Evolutionary conservation across 495 filamentous ascomycete species (phyloP).

Genomic region (Aspergillus sclerotioniger): DNA sequence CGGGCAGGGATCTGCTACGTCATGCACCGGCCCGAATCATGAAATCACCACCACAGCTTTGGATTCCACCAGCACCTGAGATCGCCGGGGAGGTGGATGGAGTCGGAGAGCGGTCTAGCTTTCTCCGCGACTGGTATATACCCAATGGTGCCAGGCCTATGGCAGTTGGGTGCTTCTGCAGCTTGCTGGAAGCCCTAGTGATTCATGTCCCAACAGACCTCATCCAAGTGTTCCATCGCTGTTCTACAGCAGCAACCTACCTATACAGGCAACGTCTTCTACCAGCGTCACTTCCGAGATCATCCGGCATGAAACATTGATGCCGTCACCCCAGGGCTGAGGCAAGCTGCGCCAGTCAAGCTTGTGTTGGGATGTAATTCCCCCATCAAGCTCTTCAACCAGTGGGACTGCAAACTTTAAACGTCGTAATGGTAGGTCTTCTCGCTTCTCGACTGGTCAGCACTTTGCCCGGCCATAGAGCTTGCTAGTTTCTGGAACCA

Average conservation of each 20-base stretch:
- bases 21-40: constrained; percentile 30
- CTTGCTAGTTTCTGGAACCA: no score
- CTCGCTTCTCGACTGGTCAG: neutral
- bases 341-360: neutral
- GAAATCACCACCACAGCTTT: constrained; percentile 18
- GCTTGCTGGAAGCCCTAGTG: neutral
- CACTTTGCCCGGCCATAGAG: no score
- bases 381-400: neutral
- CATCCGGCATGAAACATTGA: constrained; percentile 20
- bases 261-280: constrained; percentile 3
- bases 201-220: neutral
- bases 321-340: constrained; percentile 15
- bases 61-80: neutral
- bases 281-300: constrained; percentile 10
- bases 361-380: neutral
- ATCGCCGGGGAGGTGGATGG: neutral
- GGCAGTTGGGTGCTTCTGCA: neutral
- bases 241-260: neutral
- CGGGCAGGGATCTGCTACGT: constrained; percentile 29
- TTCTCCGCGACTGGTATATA: neutral
- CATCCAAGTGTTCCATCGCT: neutral
- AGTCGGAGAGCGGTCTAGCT: no score
- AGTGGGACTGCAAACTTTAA: constrained; percentile 5
- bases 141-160: neutral
- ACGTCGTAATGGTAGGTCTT: neutral